Base-by-base conservation (phyloP, 129 eudicot genomes). In the Artemisia tridentata region DNA sequence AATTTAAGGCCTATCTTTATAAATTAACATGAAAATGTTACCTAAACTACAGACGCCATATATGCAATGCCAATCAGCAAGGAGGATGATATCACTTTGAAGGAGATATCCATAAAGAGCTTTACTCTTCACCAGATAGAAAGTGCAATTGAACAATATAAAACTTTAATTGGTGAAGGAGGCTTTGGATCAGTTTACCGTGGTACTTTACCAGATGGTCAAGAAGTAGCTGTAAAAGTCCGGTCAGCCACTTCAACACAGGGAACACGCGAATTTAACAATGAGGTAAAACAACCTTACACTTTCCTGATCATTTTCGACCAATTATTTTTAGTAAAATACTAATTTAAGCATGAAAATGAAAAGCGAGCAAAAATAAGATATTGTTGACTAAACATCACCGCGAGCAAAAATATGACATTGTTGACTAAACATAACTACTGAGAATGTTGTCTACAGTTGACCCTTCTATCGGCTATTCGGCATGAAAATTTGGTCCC, bases 161-260 rank as follows among this genome's bases (percentile, higher is more conserved):
- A 87, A 74, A 84, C 86, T 55, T 69, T 90, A 76, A 87, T 90
- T 68, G 97, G 97, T 62, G 97, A 90, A 77, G 97, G 97, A 27
- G 97, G 96, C 15, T 90, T 90, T 62, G 96, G 96, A 67, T 74
- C 93, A 31, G 96, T 90, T 65, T 90, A 86, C 68, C 91, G 86
- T 63, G 96, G 97, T 68, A 81, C 91, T 57, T 78, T 90, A 66
- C 77, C 79, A 23, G 91, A 87, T 77, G 97, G 97, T 67, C 80
- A 86, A 75, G 93, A 87, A 83, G 97, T 90, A 69, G 97, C 97
- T 9, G 97, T 90, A 57, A 90, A 90, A 71, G 97, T 90, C 63
- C 85, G 95, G 65, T 90, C 97, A 74, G 88, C 87, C 50, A 90
- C 86, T 60, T 90, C 97, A 54, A 87, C 97, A 20, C 97, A 90